Evolutionary conservation across 169 alveolate species (phyloP), one percentile per base, ranked within the genome.

Genomic region (Plasmodium coatneyi): DNA sequence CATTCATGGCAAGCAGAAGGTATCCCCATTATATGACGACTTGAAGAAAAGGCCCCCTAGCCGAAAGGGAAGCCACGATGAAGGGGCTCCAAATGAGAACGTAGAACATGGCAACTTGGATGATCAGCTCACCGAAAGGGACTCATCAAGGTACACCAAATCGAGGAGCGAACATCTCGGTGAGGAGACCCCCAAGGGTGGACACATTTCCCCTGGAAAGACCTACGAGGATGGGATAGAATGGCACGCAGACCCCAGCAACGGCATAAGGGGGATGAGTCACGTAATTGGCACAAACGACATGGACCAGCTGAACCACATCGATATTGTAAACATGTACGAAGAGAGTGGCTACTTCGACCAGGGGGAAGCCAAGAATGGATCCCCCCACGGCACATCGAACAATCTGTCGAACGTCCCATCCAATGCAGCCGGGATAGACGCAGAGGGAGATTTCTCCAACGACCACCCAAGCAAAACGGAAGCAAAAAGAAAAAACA

Each of bases 251-350:
- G 76, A 22, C 76, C 34, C 3, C 28, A 60, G 76, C 32, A 56
- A 56, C 16, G 34, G 34, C 0, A 28, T 60, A n/a, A 60, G 54
- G n/a, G 82, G 78, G 60, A 1, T 46, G 19, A 46, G 5, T 3
- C 52, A 5, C 12, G 52, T 41, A 41, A 41, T 41, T 41, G 19
- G 56, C 56, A 12, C 52, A 41, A 41, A 41, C 52, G 92, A 84
- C 22, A 71, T 84, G 9, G 76, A 72, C 36, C 78, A 84, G 43
- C 66, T 84, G 39, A 84, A 84, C 43, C 76, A 74, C 30, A 74
- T 84, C 28, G 93, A 84, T 34, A 76, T 84, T 28, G 93, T 74
- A 52, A 84, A 84, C 79, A 84, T 84, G 93, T 84, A 84, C 66
- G 93, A 84, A 52, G 6, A 54, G 12, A 25, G n/a, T 2, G 70